Base-by-base conservation (phyloP, 139 green algal genomes). In the Diplosphaera chodatii region DNA sequence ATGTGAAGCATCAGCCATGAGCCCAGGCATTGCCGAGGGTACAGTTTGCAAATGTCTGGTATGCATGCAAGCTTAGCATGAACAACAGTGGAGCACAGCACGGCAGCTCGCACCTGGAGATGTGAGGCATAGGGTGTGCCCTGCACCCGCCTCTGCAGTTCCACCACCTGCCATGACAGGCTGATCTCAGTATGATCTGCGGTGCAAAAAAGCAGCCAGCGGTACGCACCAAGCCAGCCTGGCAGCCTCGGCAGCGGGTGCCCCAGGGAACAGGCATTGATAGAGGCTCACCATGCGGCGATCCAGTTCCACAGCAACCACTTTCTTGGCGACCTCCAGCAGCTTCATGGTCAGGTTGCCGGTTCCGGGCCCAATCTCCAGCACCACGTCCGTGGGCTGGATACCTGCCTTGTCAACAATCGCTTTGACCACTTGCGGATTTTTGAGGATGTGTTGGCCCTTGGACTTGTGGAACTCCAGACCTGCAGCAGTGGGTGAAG, bases 401-500 rank as follows among this genome's bases (percentile, higher is more conserved):
- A 99, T 66, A 23, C 94, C 94, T 6, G 89, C 80, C 81, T 98
- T 98, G 64, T 98, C 88, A 15, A 99, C 92, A 40, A 99, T 99
- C 21, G 91, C 85, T 63, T 98, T 84, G 22, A 97, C 90, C 16
- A 99, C 88, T 70, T 96, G 68, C 0, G 96, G 95, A 75, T 99
- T 99, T 71, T 96, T 97, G 13, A 99, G 76, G 64, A 99, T 99
- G 68, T 99, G 96, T 91, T 99, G 96, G 15, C 96, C 96, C 66
- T 96, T 97, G 78, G 81, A 91, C 78, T 99, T 99, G 65, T 97
- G 88, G 66, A 99, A 99, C 81, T 99, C 91, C 25, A 99, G 90
- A 59, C 93, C 94, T 93, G 85, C 41, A 59, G n/a, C 37, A 3
- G 59, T 27, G 30, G 31, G 37, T n/a, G n/a, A n/a, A n/a, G n/a